Evolutionary conservation across 2,329 filamentous ascomycete genomes (phyloP).

Genomic region (Colletotrichum musae): DNA sequence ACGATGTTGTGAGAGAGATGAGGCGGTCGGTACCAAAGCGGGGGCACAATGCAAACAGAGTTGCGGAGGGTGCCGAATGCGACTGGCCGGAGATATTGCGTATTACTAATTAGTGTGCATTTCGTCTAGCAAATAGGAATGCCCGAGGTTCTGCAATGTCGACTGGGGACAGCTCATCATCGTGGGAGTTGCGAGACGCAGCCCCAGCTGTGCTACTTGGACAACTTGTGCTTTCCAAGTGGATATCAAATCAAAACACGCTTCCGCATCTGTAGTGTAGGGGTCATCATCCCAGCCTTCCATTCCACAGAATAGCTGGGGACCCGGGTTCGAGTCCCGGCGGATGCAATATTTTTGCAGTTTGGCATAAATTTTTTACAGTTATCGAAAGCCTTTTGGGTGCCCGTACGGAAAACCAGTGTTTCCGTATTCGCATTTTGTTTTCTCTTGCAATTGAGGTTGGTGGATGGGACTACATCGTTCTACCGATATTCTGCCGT

Average conservation of each 20-base stretch:
- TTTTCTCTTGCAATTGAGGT: too few relatives aligned
- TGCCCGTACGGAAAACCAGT: too few relatives aligned
- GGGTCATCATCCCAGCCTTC: constrained; percentile 33
- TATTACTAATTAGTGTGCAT: neutral
- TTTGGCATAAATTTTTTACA: neutral
- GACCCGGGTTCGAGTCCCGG: constrained; percentile 31
- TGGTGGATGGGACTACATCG: too few relatives aligned
- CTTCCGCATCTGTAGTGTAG: constrained; percentile 22
- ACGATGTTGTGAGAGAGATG: neutral
- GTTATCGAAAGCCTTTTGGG: too few relatives aligned
- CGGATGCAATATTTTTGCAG: neutral
- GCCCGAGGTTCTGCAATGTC: too few relatives aligned
- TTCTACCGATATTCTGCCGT: too few relatives aligned
- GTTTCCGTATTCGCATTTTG: too few relatives aligned
- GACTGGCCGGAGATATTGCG: neutral
- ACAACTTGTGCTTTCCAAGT: neutral
- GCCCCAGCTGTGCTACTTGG: neutral
- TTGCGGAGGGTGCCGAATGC: constrained; percentile 19
- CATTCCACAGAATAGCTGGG: neutral
- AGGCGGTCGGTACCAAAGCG: constrained; percentile 5
- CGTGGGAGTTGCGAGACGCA: too few relatives aligned
- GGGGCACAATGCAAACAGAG: constrained; percentile 24
- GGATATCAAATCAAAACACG: neutral
- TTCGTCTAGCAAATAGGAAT: too few relatives aligned
- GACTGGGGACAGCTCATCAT: too few relatives aligned